Conservation (phyloP, 352 stramenopile species). For the Globisporangium iwayamae region DNA sequence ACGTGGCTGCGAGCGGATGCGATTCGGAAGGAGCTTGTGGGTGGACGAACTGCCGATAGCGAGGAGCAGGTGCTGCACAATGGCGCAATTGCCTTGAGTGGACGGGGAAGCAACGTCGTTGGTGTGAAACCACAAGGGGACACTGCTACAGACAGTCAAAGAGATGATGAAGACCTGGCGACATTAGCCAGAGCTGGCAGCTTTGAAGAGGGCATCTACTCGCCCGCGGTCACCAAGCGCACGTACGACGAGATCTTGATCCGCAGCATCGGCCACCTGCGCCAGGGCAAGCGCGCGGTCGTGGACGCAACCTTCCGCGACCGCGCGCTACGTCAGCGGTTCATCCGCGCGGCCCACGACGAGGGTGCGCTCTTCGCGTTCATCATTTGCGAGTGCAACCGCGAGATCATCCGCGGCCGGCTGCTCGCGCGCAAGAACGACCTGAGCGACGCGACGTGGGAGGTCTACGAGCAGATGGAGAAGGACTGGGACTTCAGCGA, state of each 20-base stretch:
- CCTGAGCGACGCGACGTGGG: conserved; percentile 66
- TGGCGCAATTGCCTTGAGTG: neutral
- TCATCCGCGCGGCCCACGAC: conserved; percentile 34
- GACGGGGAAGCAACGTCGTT: neutral
- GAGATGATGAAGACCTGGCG: conserved; percentile 9
- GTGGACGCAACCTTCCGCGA: conserved; percentile 67
- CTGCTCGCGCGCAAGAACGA: conserved; percentile 58
- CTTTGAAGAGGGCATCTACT: conserved; percentile 62
- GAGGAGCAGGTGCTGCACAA: neutral
- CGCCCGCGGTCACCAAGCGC: conserved; percentile 44
- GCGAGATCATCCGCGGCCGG: conserved; percentile 61
- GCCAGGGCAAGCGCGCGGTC: conserved; percentile 47
- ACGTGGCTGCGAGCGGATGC: conserved; percentile 60
- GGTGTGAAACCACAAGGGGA: conserved; percentile 3
- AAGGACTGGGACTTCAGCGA: conserved; percentile 38
- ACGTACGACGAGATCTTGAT: conserved; percentile 68
- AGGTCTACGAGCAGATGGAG: conserved; percentile 68
- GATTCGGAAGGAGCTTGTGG: conserved; percentile 58
- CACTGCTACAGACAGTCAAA: neutral
- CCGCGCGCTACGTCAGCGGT: conserved; percentile 31
- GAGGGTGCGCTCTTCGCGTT: conserved; percentile 54
- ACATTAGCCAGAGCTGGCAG: conserved; percentile 15
- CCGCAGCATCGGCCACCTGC: conserved; percentile 29
- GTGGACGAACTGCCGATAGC: neutral
- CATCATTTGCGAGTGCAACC: conserved; percentile 61